Evolutionary conservation across 139 green algal genomes (phyloP), one percentile per base, ranked within the genome.

Genomic region (Chlorella sp.): DNA sequence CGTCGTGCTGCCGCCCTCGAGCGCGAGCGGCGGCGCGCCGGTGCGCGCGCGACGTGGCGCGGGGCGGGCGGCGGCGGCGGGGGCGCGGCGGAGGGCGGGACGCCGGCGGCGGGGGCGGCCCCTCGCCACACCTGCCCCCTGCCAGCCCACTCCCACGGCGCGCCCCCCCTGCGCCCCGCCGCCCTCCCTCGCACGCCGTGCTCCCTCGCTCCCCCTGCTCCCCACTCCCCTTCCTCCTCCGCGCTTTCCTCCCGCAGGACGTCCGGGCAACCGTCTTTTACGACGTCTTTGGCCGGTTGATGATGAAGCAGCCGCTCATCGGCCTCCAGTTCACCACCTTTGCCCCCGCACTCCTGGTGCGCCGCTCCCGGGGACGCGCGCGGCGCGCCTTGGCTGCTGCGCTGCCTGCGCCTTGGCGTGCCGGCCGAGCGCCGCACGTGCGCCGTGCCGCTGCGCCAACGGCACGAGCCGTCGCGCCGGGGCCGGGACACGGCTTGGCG

Each of bases 251-350:
- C 53, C 19, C 15, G 43, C 71, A 71, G 51, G 73, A 85, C 41
- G 80, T 86, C 5, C 79, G 71, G 14, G 53, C 70, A 35, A 89
- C 66, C 8, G 76, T 85, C 9, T 92, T 92, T 59, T 92, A 90
- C 75, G 33, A 61, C 1, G 58, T 78, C 40, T 83, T 92, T 67
- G 87, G 87, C 9, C 40, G 76, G 51, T 69, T 87, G 40, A 92
- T 92, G 82, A 82, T 86, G 79, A 53, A 70, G 21, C 76, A 85
- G 76, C 84, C 84, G 0, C 35, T 90, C n/a, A 83, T 92, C 41
- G 87, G 87, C 40, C 78, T 77, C 33, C 65, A 83, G 31, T 90
- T 92, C 60, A 88, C 80, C 19, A 87, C 85, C 17, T 92, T 84
- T 48, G 42, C 79, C n/a, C 87, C 87, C 46, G 43, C 79, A 1